Base-by-base conservation (phyloP, 495 filamentous ascomycete species). In the Pseudomonodictys pantanalensis region DNA sequence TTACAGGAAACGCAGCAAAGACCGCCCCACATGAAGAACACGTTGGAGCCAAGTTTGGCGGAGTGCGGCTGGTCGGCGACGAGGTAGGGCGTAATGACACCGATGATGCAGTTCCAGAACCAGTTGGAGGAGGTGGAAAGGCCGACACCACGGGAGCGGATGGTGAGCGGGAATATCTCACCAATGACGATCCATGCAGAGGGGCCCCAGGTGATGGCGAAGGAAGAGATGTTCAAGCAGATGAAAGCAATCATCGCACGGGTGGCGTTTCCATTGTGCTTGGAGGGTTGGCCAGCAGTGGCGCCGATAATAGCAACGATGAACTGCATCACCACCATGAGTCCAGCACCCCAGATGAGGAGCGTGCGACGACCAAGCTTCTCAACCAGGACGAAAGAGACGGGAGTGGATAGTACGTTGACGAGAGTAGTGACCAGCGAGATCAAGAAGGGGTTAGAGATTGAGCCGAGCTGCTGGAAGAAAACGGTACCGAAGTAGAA, bases 401-500 rank as follows among this genome's bases (percentile, higher is more conserved):
- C 68, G 15, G 88, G 88, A 12, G 90, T 95, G 53, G 87, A 91
- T 69, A 71, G 75, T 33, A 95, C 89, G 74, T 95, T 96, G 78
- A 95, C 86, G 56, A 91, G 79, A 66, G 87, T 92, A 58, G 85
- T 90, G 75, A 95, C 80, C 66, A 96, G 77, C 56, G 78, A 82
- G 68, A 92, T 89, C 41, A 92, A 72, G 81, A 95, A 95, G 46
- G 86, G 79, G 76, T 91, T 82, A 33, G 59, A 60, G 67, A 95
- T 87, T 63, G 87, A 78, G 64, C 77, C 83, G 28, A 85, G 78
- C 71, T 78, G 67, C 62, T 83, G 73, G 76, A 93, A 87, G 82
- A 92, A 92, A 48, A 84, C 81, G 25, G 88, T 90, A 42, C 85
- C 86, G 72, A 87, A 93, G 79, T 92, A 95, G 82, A 95, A 92